A percentile compares a stretch with the other conserved stretches of the same genome.
phyloP scores from a whole-genome alignment of 108 stramenopile genomes.

The Cylindrotheca fusiformis region DNA sequence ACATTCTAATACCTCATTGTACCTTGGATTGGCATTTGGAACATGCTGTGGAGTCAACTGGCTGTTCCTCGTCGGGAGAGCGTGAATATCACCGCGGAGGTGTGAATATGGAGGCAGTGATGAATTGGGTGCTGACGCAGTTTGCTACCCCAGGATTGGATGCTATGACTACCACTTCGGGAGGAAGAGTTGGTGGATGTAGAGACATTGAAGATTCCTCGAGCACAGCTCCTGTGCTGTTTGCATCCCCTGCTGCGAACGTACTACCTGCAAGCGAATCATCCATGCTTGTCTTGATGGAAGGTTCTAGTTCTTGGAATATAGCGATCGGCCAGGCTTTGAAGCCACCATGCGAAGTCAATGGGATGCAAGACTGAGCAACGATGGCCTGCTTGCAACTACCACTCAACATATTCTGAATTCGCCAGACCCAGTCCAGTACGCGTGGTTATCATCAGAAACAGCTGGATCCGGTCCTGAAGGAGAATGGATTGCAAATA shows the following conservation, averaged over 20 bases:
- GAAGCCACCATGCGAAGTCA: too few species aligned
- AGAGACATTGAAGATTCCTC: not conserved
- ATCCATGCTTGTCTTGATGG: conserved; percentile 1
- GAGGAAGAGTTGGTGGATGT: conserved; percentile 14
- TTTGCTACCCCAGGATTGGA: conserved; percentile 11
- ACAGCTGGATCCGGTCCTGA: too few species aligned
- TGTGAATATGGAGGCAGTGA: conserved; percentile 4
- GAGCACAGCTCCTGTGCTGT: conserved; percentile 3
- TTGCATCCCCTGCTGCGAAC: not conserved
- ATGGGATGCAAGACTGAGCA: too few species aligned
- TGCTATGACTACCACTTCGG: conserved; percentile 3
- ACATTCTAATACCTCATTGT: conserved; percentile 15
- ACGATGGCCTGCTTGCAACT: too few species aligned
- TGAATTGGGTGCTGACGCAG: conserved; percentile 3
- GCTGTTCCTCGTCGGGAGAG: not conserved
- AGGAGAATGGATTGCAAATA: not conserved
- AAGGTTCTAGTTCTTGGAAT: conserved; percentile 6
- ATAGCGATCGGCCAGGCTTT: not conserved
- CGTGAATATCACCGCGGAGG: conserved; percentile 4
- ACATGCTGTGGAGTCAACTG: not conserved
- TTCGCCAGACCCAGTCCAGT: too few species aligned
- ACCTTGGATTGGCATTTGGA: conserved; percentile 18
- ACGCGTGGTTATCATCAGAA: not conserved
- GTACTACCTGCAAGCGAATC: not conserved
- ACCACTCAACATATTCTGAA: too few species aligned